Evolutionary conservation across 257 asterid species (phyloP).

Genomic region (Striga asiatica): DNA sequence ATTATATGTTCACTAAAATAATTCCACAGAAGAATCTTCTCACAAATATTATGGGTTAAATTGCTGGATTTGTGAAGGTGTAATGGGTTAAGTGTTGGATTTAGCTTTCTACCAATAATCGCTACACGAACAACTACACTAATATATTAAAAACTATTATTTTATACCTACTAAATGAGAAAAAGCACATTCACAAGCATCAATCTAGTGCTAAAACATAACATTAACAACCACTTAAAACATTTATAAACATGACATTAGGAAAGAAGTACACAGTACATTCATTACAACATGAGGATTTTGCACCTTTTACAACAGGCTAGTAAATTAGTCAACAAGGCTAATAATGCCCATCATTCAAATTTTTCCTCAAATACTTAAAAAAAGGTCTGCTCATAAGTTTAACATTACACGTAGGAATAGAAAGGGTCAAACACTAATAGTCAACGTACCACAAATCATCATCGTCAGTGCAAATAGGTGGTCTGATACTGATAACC

Average conservation of each 20-base stretch:
- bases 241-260: slow-evolving; percentile 16
- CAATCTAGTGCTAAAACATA: too few species aligned
- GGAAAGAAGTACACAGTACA: slow-evolving; percentile 25
- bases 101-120: too few species aligned
- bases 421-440: slow-evolving; percentile 47
- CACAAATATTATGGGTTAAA: too few species aligned
- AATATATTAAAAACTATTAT: too few species aligned
- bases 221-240: too few species aligned
- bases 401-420: slow-evolving; percentile 37
- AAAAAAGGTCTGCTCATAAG: slow-evolving; percentile 32
- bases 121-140: too few species aligned
- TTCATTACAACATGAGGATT: slow-evolving; percentile 18
- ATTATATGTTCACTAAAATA: too few species aligned
- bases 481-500: slow-evolving; percentile 86
- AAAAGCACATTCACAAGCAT: too few species aligned
- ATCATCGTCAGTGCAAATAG: slow-evolving; percentile 60
- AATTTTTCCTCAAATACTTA: slow-evolving; percentile 24
- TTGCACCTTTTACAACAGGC: slow-evolving; percentile 63
- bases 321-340: slow-evolving; percentile 36
- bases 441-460: slow-evolving; percentile 50
- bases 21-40: too few species aligned
- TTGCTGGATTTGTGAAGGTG: too few species aligned
- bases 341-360: slow-evolving; percentile 9
- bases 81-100: too few species aligned
- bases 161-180: too few species aligned